phyloP scores from a whole-genome alignment of 208 protist genomes.

The Leptomonas seymouri region DNA sequence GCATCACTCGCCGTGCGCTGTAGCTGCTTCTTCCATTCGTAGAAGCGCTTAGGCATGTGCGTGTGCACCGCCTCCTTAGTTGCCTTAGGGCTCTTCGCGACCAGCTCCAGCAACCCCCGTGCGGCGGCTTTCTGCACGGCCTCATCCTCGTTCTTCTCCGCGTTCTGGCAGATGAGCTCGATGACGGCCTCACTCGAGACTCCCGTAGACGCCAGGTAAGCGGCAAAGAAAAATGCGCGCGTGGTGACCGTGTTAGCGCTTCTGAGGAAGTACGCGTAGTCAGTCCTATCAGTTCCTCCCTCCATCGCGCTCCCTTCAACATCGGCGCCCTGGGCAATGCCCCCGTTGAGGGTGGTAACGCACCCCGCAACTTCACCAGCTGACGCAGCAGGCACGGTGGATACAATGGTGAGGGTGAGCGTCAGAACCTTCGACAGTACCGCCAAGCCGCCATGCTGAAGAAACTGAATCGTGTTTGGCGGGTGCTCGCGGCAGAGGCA shows the following conservation, averaged over 20 bases:
- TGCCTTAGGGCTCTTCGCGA: slow-evolving; percentile 33
- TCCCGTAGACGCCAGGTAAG: slow-evolving; percentile 51
- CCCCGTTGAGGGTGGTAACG: slow-evolving; percentile 4
- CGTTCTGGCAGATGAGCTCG: slow-evolving; percentile 28
- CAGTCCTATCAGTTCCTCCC: background rate
- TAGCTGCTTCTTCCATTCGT: slow-evolving; percentile 36
- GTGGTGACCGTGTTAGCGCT: slow-evolving; percentile 39
- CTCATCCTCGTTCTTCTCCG: slow-evolving; percentile 23
- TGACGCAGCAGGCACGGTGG: background rate
- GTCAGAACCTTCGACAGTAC: slow-evolving; percentile 23
- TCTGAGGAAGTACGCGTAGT: slow-evolving; percentile 2
- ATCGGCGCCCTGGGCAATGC: background rate
- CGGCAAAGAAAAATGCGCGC: slow-evolving; percentile 53
- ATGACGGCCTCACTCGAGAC: slow-evolving; percentile 43
- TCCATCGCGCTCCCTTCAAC: background rate
- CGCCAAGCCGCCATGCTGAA: slow-evolving; percentile 39
- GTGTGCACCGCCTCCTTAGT: slow-evolving; percentile 37
- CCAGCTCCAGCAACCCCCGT: slow-evolving; percentile 31
- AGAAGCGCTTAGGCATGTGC: slow-evolving; percentile 34
- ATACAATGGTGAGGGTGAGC: slow-evolving; percentile 1
- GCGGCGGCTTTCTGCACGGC: slow-evolving; percentile 50
- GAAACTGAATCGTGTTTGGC: slow-evolving; percentile 49
- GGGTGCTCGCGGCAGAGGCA: slow-evolving; percentile 67
- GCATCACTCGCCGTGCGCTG: slow-evolving; percentile 32
- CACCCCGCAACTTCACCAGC: background rate